Percentiles rank a stretch among this genome's conserved stretches.
phyloP scores from a whole-genome alignment of 495 filamentous ascomycete genomes.

The Rhypophila decipiens region DNA sequence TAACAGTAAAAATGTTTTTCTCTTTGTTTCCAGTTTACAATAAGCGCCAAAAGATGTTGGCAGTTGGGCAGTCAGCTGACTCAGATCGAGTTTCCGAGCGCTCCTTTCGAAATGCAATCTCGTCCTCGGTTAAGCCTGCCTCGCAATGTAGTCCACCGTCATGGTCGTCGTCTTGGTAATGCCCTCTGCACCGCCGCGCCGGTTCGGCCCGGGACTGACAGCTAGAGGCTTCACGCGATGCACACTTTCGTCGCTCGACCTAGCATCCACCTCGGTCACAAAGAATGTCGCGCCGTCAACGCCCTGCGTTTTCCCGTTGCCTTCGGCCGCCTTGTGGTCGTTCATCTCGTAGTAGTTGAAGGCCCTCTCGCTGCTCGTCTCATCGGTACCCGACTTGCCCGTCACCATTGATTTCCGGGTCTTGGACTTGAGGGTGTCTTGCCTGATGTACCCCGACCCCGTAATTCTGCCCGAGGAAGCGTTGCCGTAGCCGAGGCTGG shows the following conservation, averaged over 20 bases:
- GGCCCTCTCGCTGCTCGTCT: background rate
- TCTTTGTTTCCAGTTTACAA: too few species aligned
- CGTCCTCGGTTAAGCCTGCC: too few species aligned
- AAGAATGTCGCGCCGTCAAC: background rate
- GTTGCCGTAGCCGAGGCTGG: slow-evolving; percentile 13
- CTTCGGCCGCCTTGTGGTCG: background rate
- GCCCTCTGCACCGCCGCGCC: too few species aligned
- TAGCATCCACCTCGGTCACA: background rate
- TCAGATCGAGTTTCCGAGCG: too few species aligned
- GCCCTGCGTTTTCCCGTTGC: too few species aligned
- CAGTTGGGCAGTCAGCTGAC: too few species aligned
- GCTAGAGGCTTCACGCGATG: background rate
- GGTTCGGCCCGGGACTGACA: background rate
- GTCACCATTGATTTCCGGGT: background rate
- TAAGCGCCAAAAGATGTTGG: too few species aligned
- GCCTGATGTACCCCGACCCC: background rate
- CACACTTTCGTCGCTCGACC: background rate
- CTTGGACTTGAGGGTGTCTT: background rate
- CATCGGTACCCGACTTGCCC: background rate
- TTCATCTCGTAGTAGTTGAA: background rate
- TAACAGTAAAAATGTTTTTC: too few species aligned
- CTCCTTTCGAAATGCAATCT: too few species aligned
- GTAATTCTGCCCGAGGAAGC: too few species aligned
- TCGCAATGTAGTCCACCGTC: too few species aligned
- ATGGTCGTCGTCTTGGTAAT: background rate